Evolutionary conservation across 2,329 filamentous ascomycete genomes (phyloP).

Genomic region (Myriosclerotinia duriaeana): DNA sequence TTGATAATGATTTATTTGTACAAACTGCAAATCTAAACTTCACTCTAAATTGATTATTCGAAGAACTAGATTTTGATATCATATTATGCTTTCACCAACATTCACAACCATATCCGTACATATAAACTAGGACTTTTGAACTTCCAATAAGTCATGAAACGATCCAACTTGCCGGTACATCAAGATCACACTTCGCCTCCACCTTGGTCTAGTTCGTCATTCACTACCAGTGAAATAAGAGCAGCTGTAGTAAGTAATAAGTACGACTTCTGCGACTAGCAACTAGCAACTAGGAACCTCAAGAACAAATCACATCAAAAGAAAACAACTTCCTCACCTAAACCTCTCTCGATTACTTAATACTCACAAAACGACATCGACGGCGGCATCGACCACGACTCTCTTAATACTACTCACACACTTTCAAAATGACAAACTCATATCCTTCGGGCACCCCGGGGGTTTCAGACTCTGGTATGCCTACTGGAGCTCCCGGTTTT

Average conservation of each 20-base stretch:
- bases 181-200: conserved; percentile 10
- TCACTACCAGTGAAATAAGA: background rate
- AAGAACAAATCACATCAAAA: background rate
- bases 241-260: background rate
- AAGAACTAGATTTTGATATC: background rate
- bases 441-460: conserved; percentile 39
- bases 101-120: background rate
- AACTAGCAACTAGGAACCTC: background rate
- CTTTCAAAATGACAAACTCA: conserved; percentile 35
- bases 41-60: background rate
- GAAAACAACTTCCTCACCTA: background rate
- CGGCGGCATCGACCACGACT: background rate
- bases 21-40: background rate
- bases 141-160: background rate
- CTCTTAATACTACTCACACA: background rate
- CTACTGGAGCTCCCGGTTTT: conserved; percentile 42
- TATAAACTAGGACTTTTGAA: background rate
- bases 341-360: background rate
- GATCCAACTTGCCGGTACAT: conserved; percentile 4
- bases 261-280: background rate
- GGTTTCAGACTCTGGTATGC: conserved; percentile 39
- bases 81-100: background rate
- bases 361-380: background rate
- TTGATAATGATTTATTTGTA: conserved; percentile 2
- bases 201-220: background rate